A percentile compares a stretch with the other conserved stretches of the same genome.
These are phyloP conservation scores for Thelonectria rubi DNA, from an alignment of 2,329 filamentous ascomycete genomes.

Conservation along the genomic window DNA sequence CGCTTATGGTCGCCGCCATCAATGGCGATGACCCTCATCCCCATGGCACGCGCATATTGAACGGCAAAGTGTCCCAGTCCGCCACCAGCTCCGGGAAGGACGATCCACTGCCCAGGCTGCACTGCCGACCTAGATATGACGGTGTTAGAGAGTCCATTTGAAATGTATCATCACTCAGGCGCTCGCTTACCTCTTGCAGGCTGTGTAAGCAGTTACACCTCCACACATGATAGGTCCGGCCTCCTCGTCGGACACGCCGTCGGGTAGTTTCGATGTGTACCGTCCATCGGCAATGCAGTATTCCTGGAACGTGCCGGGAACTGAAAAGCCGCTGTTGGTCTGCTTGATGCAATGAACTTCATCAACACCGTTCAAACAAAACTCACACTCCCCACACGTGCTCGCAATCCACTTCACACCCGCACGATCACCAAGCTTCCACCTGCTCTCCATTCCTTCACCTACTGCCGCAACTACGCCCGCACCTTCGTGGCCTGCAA, in stretches of 20 bases:
- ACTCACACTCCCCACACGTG: constrained; percentile 80
- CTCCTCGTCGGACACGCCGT: constrained; percentile 76
- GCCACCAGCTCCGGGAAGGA: constrained; percentile 85
- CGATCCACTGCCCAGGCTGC: constrained; percentile 76
- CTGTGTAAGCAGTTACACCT: constrained; percentile 85
- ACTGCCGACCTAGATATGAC: constrained; percentile 60
- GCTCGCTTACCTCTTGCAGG: constrained; percentile 69
- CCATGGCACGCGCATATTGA: constrained; percentile 91
- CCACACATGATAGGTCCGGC: constrained; percentile 82
- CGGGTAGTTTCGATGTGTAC: constrained; percentile 80
- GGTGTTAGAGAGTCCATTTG: background rate
- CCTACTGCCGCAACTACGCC: constrained; percentile 84
- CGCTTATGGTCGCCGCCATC: constrained; percentile 83
- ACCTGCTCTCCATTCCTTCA: constrained; percentile 74
- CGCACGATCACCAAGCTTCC: constrained; percentile 78
- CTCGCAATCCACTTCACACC: constrained; percentile 93
- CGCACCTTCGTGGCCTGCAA: constrained; percentile 80
- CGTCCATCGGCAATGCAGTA: constrained; percentile 85
- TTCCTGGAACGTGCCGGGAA: constrained; percentile 89
- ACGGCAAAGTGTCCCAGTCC: constrained; percentile 78
- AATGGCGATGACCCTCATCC: constrained; percentile 78
- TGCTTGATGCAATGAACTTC: constrained; percentile 82
- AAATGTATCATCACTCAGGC: background rate
- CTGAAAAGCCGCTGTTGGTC: constrained; percentile 83
- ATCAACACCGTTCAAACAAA: constrained; percentile 75